Evolutionary conservation across 805 yeast species (phyloP), one percentile per base, ranked within the genome.

Genomic region (Spathaspora gorwiae): DNA sequence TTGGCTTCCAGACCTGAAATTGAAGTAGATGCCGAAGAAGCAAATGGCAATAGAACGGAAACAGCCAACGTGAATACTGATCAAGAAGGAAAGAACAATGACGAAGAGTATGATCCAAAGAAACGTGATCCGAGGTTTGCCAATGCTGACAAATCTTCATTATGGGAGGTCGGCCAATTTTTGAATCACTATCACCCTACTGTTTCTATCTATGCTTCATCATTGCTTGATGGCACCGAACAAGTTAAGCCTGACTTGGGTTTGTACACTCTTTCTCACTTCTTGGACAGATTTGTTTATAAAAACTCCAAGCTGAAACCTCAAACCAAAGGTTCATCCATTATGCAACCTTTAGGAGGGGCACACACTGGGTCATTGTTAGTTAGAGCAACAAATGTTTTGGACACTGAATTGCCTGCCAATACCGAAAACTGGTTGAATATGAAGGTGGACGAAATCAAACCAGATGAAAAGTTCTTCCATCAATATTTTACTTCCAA

Each of bases 281-380:
- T 94, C 80, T 76, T 94, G 68, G 97, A 94, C 66, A 80, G 95
- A 64, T 94, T 95, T 68, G 97, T 94, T 35, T 94, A 94, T 72
- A 85, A 88, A 68, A 89, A 90, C 63, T 88, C 97, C 40, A 89
- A 88, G 69, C 84, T 81, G 56, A 87, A 84, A 64, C 73, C 81
- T 14, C 63, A 72, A 31, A 69, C 83, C n/a, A 83, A 86, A 61
- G 98, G 98, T 57, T 73, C 85, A 4, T 89, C 97, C 37, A 90
- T 94, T 61, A 94, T 94, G 98, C 99, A 94, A 73, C 98, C 99
- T 42, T 73, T 94, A 52, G 90, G 95, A 38, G 97, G 97, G 51
- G 76, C 81, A 1, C 86, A 84, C 50, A 83, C 87, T 15, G 87
- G 86, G 8, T 70, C 83, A 5, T 66, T 85, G 43, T 72, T 86